Evolutionary conservation across 306 rosid genomes (phyloP), one percentile per base, ranked within the genome.

Genomic region (Hylodesmum podocarpum): DNA sequence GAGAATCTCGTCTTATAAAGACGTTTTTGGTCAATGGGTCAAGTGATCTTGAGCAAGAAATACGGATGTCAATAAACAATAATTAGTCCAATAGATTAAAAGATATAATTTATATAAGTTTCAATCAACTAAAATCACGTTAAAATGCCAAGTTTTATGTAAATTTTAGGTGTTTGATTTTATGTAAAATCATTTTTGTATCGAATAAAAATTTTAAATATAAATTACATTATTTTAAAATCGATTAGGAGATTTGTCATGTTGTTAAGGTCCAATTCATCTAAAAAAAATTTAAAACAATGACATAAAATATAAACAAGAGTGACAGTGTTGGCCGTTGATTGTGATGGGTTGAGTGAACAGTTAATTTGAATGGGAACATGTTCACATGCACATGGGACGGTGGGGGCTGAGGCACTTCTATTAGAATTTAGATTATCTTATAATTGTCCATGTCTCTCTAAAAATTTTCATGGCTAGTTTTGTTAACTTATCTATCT

Each of bases 341-440:
- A 74, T 59, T 4, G 46, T 44, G 79, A 75, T 62, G 51, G 78
- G 29, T 55, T 44, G 59, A 44, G 33, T 44, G 55, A 59, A 58
- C 21, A 43, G 61, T 70, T 74, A 44, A 61, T 31, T 78, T 62
- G 62, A 83, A 75, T 67, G 67, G 82, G 54, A 88, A 86, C 91
- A 83, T 34, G 24, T 66, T 85, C 92, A 90, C 91, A 86, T 90
- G 96, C 86, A 79, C 82, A 88, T 88, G 89, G 91, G 89, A 78
- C 87, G 86, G 90, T 80, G 80, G 69, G 55, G 54, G 53, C 55
- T 79, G 85, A 84, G 75, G 68, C n/a, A 59, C 46, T 40, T 68
- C 67, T 28, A 64, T 37, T 83, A 64, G 81, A 84, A 73, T 81
- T 37, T 83, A 64, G 81, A 84, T 76, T 81, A 80, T 80, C 82